Evolutionary conservation across 805 yeast species (phyloP), one percentile per base, ranked within the genome.

Genomic region (fission yeast (Schizosaccharomyces pombe)): DNA sequence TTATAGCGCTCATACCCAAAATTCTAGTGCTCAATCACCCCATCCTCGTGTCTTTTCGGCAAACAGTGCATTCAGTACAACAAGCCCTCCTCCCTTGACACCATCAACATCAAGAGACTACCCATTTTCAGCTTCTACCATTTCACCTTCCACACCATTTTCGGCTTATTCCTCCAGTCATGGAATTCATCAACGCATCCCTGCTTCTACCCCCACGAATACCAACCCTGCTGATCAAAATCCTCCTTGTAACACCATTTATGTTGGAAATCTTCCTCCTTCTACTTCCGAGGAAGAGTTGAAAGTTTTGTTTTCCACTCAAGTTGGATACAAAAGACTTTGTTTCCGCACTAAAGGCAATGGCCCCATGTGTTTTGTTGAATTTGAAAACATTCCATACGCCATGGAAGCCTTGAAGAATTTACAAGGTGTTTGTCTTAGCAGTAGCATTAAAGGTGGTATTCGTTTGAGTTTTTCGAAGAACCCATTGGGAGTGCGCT

Each of bases 281-380:
- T 95, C 91, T 70, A 94, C 97, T 1, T 81, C 94, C 1, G 98
- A 91, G 64, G 82, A 81, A 55, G 98, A 91, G 66, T 75, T 91
- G 58, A 77, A 95, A 60, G 80, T 85, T 40, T 69, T 91, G 58
- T 91, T 91, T 64, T 75, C 91, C 39, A 81, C 85, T 5, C 95
- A 89, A 63, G 78, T 81, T 57, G 98, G 98, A 1, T 91, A 91
- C 71, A 80, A 94, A 64, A 73, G 98, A 55, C 73, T 91, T 55
- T 83, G 94, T 19, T 91, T 91, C 72, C 75, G 95, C 61, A 89
- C 94, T 22, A 85, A 86, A 67, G 74, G 73, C 53, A 75, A 74
- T 60, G 98, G 98, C 3, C 98, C 98, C 55, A 91, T 91, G 97
- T 91, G 98, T 67, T 91, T 91, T 73, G 98, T 91, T 55, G 98